phyloP scores from a whole-genome alignment of 1,139 yeast species.

The Hyphopichia burtonii region DNA sequence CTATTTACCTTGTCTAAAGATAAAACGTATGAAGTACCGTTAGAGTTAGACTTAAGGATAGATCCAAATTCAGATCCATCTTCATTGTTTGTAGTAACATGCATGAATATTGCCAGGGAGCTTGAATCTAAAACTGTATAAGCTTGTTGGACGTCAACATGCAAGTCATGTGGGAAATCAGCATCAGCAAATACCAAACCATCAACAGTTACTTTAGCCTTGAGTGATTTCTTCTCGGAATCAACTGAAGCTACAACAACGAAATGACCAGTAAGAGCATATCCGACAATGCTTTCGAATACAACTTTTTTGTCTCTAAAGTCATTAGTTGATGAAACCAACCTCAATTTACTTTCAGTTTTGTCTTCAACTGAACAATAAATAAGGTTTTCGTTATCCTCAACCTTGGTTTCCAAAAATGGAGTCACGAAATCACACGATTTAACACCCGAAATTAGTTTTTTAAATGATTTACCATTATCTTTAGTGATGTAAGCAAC shows the following conservation, averaged over 20 bases:
- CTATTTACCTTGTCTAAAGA: slow-evolving; percentile 77
- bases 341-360: slow-evolving; percentile 18
- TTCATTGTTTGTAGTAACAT: slow-evolving; percentile 65
- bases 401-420: slow-evolving; percentile 31
- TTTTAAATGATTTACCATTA: slow-evolving; percentile 61
- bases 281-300: slow-evolving; percentile 38
- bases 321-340: slow-evolving; percentile 27
- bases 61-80: slow-evolving; percentile 67
- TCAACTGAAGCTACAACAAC: slow-evolving; percentile 66
- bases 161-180: slow-evolving; percentile 68
- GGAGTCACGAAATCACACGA: slow-evolving; percentile 71
- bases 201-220: slow-evolving; percentile 76
- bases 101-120: slow-evolving; percentile 76
- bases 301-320: slow-evolving; percentile 21
- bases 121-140: slow-evolving; percentile 81
- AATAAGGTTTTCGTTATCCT: slow-evolving; percentile 50
- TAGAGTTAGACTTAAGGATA: slow-evolving; percentile 87
- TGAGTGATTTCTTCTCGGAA: slow-evolving; percentile 41
- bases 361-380: slow-evolving; percentile 54
- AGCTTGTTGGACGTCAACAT: slow-evolving; percentile 67
- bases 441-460: slow-evolving; percentile 49
- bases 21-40: slow-evolving; percentile 87
- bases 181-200: slow-evolving; percentile 82
- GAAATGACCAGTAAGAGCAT: slow-evolving; percentile 51
- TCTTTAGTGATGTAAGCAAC: slow-evolving; percentile 61